Conservation (phyloP, 139 green algal genomes). For the Marvania coccoides region DNA sequence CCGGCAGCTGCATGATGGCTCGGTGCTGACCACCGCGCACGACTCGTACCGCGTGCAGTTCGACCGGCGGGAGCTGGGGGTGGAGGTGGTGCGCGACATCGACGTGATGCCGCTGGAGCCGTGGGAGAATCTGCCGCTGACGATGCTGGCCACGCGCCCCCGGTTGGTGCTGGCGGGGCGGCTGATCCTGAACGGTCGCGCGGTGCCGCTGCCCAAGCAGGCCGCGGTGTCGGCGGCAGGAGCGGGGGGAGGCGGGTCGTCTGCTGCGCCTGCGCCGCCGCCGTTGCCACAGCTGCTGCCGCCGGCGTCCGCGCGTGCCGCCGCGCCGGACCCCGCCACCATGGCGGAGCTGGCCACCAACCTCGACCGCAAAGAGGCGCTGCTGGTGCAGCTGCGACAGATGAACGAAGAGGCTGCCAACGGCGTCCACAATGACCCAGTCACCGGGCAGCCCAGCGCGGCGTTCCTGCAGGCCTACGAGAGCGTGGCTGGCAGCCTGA, state of each 20-base stretch:
- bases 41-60: constrained; percentile 82
- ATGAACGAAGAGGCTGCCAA: constrained; percentile 58
- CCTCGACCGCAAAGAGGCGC: constrained; percentile 56
- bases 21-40: constrained; percentile 71
- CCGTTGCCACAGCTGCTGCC: no score
- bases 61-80: constrained; percentile 68
- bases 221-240: not conserved
- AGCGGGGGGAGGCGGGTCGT: not conserved
- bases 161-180: constrained; percentile 31
- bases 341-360: constrained; percentile 16
- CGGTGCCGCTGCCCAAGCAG: not conserved
- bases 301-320: not conserved
- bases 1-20: constrained; percentile 68
- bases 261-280: not conserved
- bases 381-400: constrained; percentile 45
- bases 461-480: constrained; percentile 51
- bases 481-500: constrained; percentile 33
- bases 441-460: not conserved
- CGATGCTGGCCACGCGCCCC: constrained; percentile 9
- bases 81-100: constrained; percentile 69
- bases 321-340: not conserved
- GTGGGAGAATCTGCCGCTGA: constrained; percentile 26
- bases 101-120: constrained; percentile 63
- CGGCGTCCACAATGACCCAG: constrained; percentile 30
- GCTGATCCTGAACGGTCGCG: not conserved